Percentiles rank a stretch among this genome's conserved stretches.
Evolutionary conservation across 169 alveolate genomes (phyloP).

Genomic region (Plasmodium vinckei): DNA sequence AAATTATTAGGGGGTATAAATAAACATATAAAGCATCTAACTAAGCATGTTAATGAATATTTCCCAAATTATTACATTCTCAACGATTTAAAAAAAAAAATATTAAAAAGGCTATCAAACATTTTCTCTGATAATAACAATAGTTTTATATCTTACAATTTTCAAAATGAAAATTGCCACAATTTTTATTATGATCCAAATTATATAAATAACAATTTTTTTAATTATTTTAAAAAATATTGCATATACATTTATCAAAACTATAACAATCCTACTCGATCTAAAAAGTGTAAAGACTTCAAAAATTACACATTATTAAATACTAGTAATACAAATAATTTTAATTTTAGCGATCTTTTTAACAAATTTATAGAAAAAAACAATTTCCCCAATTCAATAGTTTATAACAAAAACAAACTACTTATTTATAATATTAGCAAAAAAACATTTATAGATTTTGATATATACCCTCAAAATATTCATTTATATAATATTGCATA

Average conservation of each 20-base stretch:
- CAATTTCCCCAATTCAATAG: constrained; percentile 6
- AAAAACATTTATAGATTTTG: constrained; percentile 73
- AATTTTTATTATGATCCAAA: constrained; percentile 7
- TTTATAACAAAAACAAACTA: constrained; percentile 43
- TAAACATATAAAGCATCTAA: constrained; percentile 67
- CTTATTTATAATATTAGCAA: constrained; percentile 58
- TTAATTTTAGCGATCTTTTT: constrained; percentile 16
- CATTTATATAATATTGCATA: constrained; percentile 66
- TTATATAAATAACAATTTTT: constrained; percentile 26
- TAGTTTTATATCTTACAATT: neutral
- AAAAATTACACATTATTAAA: constrained; percentile 29
- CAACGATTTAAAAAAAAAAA: constrained; percentile 27
- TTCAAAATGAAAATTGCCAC: neutral
- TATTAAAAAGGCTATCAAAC: constrained; percentile 56
- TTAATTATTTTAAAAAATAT: constrained; percentile 61
- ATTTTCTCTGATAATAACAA: constrained; percentile 29
- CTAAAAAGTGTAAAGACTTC: neutral
- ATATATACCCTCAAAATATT: constrained; percentile 64
- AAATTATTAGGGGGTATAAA: constrained; percentile 35
- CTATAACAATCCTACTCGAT: neutral
- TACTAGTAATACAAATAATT: neutral
- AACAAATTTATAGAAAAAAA: constrained; percentile 16
- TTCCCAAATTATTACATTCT: constrained; percentile 64
- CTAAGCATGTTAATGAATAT: constrained; percentile 73
- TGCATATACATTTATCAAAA: constrained; percentile 31